Base-by-base conservation (phyloP, 2,329 filamentous ascomycete species). In the Orbilia blumenaviensis region DNA sequence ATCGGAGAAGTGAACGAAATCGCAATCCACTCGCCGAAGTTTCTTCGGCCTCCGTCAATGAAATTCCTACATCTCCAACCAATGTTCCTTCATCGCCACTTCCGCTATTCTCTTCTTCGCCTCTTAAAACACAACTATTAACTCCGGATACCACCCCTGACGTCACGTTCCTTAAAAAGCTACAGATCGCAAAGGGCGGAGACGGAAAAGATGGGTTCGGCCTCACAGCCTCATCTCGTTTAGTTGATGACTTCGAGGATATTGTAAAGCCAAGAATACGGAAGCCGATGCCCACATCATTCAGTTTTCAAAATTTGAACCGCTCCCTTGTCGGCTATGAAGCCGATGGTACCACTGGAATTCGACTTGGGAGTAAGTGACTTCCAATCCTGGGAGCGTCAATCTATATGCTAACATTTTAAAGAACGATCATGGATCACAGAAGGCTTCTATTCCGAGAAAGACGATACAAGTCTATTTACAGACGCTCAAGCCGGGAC, bases 201-300 rank as follows among this genome's bases (percentile, higher is more conserved):
- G 48, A 68, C n/a, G 52, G 34, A 14, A 61, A 18, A 6, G 42
- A 60, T 34, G 64, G 60, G 2, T 36, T 76, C 3, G 23, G 50
- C 12, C 14, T 38, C 25, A 12, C 48, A 18, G 52, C 44, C 8
- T 18, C 63, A 12, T 76, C 64, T 18, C 72, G 48, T 12, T 41
- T 76, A n/a, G 36, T 76, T 2, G 72, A 66, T n/a, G 64, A 76
- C n/a, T 76, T 76, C 23, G 58, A 69, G n/a, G 72, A 76, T 46
- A 69, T 76, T 5, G 60, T 16, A 34, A 76, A 66, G 32, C 72
- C 72, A 7, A 56, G 46, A 32, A 60, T 52, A n/a, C 54, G 72
- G 34, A 69, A 76, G 23, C 64, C 72, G 12, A 69, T 76, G 64
- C 72, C 72, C 8, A 63, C 14, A 38, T 69, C 72, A 25, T 76